phyloP scores from a whole-genome alignment of 148 eudicot genomes.

The Talinum fruticosum region DNA sequence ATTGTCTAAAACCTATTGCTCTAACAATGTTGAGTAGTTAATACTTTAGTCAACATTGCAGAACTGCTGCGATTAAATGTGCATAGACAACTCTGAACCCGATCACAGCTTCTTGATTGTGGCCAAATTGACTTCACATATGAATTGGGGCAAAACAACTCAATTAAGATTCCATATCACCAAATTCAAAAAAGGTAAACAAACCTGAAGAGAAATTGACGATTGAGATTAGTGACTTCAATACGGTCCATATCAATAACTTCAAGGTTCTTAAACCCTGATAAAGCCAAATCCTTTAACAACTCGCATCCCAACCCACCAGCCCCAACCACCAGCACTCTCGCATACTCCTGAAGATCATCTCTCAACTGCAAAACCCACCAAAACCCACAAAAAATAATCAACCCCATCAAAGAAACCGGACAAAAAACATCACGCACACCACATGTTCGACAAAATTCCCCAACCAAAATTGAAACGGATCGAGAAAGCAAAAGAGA shows the following conservation, averaged over 20 bases:
- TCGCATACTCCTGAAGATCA: slow-evolving; percentile 59
- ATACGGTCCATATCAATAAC: slow-evolving; percentile 97
- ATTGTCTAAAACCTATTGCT: neutral
- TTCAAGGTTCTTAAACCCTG: slow-evolving; percentile 83
- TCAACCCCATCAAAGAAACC: slow-evolving; percentile 12
- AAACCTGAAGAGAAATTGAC: slow-evolving; percentile 94
- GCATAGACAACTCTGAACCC: neutral
- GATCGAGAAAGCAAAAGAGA: neutral
- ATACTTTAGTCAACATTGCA: neutral
- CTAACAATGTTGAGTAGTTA: neutral
- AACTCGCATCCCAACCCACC: slow-evolving; percentile 93
- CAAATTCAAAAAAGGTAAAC: neutral
- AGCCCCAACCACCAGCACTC: slow-evolving; percentile 86
- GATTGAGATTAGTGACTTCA: slow-evolving; percentile 94
- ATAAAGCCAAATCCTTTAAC: slow-evolving; percentile 84
- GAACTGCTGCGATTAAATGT: neutral
- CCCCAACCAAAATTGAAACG: slow-evolving; percentile 2
- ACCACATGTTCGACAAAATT: slow-evolving; percentile 27
- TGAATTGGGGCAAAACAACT: neutral
- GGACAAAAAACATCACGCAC: neutral
- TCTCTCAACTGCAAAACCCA: slow-evolving; percentile 59
- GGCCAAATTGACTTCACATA: neutral
- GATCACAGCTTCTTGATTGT: neutral
- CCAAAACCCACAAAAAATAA: slow-evolving; percentile 12
- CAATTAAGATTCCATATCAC: neutral